Conservation (phyloP, 352 stramenopile genomes). For the Elongisporangium prolatum region DNA sequence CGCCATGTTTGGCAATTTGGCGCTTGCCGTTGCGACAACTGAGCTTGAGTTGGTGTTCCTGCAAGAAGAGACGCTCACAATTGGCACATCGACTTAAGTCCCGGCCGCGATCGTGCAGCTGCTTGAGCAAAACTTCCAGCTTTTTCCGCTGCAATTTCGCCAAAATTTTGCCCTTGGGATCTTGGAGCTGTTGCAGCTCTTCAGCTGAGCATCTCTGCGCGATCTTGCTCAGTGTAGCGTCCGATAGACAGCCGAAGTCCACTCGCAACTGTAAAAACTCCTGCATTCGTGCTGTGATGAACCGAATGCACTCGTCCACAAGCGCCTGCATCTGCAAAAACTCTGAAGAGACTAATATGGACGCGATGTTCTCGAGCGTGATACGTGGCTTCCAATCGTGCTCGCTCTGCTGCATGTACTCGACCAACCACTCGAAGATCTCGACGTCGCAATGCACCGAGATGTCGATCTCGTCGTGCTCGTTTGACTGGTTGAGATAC, state of each 20-base stretch:
- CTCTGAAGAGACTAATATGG: slow-evolving; percentile 89
- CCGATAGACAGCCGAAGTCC: slow-evolving; percentile 82
- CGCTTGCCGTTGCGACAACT: slow-evolving; percentile 34
- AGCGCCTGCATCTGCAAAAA: slow-evolving; percentile 90
- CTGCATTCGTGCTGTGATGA: slow-evolving; percentile 65
- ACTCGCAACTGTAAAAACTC: slow-evolving; percentile 84
- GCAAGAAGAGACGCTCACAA: slow-evolving; percentile 45
- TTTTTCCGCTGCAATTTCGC: slow-evolving; percentile 84
- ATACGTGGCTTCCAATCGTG: slow-evolving; percentile 41
- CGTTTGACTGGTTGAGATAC: slow-evolving; percentile 75
- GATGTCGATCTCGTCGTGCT: slow-evolving; percentile 90
- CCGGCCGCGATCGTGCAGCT: slow-evolving; percentile 15
- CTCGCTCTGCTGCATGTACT: slow-evolving; percentile 77
- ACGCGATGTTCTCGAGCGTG: slow-evolving; percentile 69
- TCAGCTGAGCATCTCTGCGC: slow-evolving; percentile 47
- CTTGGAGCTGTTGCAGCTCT: slow-evolving; percentile 60
- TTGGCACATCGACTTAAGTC: slow-evolving; percentile 32
- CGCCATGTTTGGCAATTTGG: slow-evolving; percentile 36
- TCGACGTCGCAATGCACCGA: slow-evolving; percentile 91
- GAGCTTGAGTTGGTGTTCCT: slow-evolving; percentile 11
- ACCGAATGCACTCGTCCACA: slow-evolving; percentile 79
- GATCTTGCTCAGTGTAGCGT: slow-evolving; percentile 67
- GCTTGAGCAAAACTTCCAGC: slow-evolving; percentile 50
- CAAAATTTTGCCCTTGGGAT: slow-evolving; percentile 86
- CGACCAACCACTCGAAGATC: slow-evolving; percentile 90